Base-by-base conservation (phyloP, 306 rosid species). In the Delonix regia region DNA sequence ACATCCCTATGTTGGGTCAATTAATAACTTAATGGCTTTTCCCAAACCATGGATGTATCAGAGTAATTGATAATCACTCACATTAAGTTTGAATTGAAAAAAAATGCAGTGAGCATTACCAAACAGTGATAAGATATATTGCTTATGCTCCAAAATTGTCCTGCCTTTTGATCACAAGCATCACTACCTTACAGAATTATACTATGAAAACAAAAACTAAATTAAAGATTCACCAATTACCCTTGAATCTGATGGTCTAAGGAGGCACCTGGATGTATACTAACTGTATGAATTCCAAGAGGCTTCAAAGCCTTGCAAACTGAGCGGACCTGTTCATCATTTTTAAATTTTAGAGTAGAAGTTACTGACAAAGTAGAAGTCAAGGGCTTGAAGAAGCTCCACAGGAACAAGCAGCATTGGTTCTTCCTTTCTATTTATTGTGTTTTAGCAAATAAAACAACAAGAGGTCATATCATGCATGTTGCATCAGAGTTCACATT, bases 191-290 rank as follows among this genome's bases (percentile, higher is more conserved):
- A 42, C 56, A 51, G 21, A 49, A 69, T 18, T 38, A 66, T 30
- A 10, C 6, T 41, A 41, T 15, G 27, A 77, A 64, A 77, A 79
- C 48, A 30, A 60, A 38, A 65, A 65, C 1, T 19, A 9, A 55
- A 24, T 48, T 30, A 19, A 78, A 27, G 36, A 73, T 69, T 57
- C 36, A 16, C 71, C 4, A 66, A 71, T 84, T 89, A 88, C 99
- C 99, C 98, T 81, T 91, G 90, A 89, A 93, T 93, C 85, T 95
- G 99, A 90, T 91, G 97, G 79, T 89, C 96, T 87, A 93, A 39
- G 71, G 99, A 81, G 80, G 98, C 92, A 55, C 91, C 93, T 4
- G 94, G 83, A 76, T 95, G 99, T 81, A 95, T 83, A 82, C 98
- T 91, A 78, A 95, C 97, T 62, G 98, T 85, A 85, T 95, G 99